Percentiles rank a stretch among this genome's conserved stretches.
Evolutionary conservation across 768 basidiomycete species (phyloP).

Genomic region (Cyclocybe cylindracea): DNA sequence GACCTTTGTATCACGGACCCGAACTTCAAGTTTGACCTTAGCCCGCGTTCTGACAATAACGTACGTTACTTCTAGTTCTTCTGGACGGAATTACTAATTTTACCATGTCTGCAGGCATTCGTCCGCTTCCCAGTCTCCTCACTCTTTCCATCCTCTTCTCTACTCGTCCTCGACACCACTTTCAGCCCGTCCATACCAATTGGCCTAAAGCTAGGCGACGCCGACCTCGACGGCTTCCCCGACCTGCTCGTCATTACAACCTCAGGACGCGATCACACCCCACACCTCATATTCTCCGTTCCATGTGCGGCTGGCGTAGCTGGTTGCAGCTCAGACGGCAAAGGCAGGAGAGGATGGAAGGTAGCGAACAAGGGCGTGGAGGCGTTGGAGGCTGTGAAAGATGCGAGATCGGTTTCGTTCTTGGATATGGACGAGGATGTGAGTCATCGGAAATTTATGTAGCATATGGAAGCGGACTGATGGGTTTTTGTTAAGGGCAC

Average conservation of each 20-base stretch:
- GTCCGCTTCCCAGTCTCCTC: constrained; percentile 63
- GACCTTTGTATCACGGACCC: constrained; percentile 83
- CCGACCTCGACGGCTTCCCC: constrained; percentile 92
- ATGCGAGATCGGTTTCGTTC: constrained; percentile 79
- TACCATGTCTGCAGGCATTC: constrained; percentile 47
- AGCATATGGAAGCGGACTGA: too few relatives aligned
- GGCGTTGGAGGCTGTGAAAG: constrained; percentile 63
- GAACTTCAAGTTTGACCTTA: constrained; percentile 76
- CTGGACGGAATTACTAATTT: not conserved
- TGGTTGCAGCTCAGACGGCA: constrained; percentile 56
- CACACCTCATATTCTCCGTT: constrained; percentile 63
- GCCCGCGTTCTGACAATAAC: constrained; percentile 46
- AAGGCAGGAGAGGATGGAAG: constrained; percentile 68
- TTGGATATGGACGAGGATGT: constrained; percentile 97
- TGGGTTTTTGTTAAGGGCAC: constrained; percentile 55
- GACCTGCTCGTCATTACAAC: constrained; percentile 71
- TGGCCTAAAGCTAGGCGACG: constrained; percentile 83
- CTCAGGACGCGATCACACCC: constrained; percentile 45
- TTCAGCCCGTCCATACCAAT: constrained; percentile 71
- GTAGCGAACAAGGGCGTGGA: constrained; percentile 56
- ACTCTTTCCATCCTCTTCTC: constrained; percentile 56
- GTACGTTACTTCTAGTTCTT: constrained; percentile 31
- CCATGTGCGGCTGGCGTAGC: constrained; percentile 55
- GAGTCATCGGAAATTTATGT: constrained; percentile 28
- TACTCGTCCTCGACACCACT: constrained; percentile 72